Evolutionary conservation across 345 rosid genomes (phyloP).

Genomic region (Stellera chamaejasme): DNA sequence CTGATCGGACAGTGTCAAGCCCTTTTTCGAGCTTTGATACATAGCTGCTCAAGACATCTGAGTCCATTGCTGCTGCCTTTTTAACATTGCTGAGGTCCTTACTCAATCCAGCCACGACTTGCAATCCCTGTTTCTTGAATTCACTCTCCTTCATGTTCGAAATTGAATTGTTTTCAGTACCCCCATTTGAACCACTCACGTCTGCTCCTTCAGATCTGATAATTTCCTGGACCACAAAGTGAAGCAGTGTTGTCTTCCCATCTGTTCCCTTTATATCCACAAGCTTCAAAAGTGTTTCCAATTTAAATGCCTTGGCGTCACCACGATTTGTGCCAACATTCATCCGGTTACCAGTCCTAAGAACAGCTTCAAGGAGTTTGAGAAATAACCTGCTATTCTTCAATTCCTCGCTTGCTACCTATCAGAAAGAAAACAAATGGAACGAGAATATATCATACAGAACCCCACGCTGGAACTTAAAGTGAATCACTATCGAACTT

Average conservation of each 20-base stretch:
- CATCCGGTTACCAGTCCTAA: conserved; percentile 91
- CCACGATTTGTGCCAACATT: conserved; percentile 97
- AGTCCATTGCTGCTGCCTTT: conserved; percentile 95
- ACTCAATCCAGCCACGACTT: conserved; percentile 82
- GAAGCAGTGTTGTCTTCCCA: conserved; percentile 94
- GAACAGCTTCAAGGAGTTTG: conserved; percentile 94
- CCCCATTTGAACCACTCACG: conserved; percentile 29
- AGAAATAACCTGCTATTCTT: conserved; percentile 86
- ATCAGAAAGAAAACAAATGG: conserved; percentile 8
- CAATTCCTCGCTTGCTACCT: conserved; percentile 88
- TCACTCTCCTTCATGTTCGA: conserved; percentile 40
- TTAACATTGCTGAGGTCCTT: conserved; percentile 79
- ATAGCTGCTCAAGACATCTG: conserved; percentile 81
- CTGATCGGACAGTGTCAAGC: conserved; percentile 63
- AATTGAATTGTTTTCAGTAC: conserved; percentile 19
- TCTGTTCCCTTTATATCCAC: conserved; percentile 94
- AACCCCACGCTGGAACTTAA: not conserved
- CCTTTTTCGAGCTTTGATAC: conserved; percentile 80
- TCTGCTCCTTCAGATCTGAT: conserved; percentile 62
- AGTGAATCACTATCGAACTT: not conserved
- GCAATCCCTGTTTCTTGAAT: conserved; percentile 83
- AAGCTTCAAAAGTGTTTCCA: conserved; percentile 96
- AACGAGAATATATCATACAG: conserved; percentile 5
- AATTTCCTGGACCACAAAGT: conserved; percentile 98
- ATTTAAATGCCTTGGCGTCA: conserved; percentile 92